phyloP scores from a whole-genome alignment of 164 flowering plant genomes.

The Aristolochia fimbriata region DNA sequence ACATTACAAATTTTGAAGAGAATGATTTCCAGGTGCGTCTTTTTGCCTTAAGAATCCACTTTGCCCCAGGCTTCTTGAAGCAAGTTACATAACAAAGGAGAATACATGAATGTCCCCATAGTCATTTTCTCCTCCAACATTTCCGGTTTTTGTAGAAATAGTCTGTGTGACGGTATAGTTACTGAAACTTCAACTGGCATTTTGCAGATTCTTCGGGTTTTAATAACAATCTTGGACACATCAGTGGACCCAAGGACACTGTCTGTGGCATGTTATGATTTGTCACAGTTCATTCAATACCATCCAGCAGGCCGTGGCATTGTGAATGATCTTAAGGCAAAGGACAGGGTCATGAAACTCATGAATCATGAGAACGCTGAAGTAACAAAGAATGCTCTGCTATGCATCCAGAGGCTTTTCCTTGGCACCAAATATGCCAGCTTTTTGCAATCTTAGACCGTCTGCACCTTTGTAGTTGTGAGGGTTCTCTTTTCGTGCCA shows the following conservation, averaged over 20 bases:
- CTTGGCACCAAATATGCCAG: conserved; percentile 94
- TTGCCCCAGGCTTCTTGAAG: neutral
- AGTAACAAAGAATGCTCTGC: conserved; percentile 83
- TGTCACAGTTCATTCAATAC: conserved; percentile 84
- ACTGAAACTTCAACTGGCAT: neutral
- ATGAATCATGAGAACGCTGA: conserved; percentile 88
- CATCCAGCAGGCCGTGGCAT: conserved; percentile 84
- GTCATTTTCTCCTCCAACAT: too few species aligned
- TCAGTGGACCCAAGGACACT: conserved; percentile 75
- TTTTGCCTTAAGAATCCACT: neutral
- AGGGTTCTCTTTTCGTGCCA: too few species aligned
- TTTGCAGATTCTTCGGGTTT: conserved; percentile 76
- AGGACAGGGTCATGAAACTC: conserved; percentile 88
- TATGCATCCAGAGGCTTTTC: conserved; percentile 91
- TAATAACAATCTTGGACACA: conserved; percentile 83
- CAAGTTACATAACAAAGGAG: too few species aligned
- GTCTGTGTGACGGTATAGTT: neutral
- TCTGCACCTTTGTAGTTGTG: neutral
- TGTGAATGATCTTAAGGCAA: conserved; percentile 75
- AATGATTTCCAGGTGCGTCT: conserved; percentile 79
- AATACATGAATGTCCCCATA: too few species aligned
- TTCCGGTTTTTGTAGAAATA: neutral
- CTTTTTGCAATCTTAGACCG: conserved; percentile 64
- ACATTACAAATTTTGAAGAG: conserved; percentile 78
- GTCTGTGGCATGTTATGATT: conserved; percentile 91